Evolutionary conservation across 805 yeast genomes (phyloP), one percentile per base, ranked within the genome.

Genomic region (Allodekkera sacchari): DNA sequence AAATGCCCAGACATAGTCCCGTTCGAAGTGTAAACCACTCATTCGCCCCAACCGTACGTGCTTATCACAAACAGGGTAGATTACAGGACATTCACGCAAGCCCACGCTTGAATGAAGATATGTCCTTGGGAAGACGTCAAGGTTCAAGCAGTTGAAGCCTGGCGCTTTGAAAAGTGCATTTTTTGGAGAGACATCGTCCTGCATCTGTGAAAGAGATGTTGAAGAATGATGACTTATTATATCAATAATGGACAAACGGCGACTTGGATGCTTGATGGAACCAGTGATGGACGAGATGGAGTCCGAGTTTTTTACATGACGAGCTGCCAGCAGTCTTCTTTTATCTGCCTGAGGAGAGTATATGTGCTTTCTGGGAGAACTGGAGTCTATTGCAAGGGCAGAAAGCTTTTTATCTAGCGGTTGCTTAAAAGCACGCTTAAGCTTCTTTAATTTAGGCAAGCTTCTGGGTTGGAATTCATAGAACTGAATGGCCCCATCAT

Each of bases 381-480:
- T 26, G 9, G 46, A 42, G 16, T 37, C 39, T 21, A 42, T 28
- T 2, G 45, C 37, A 13, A 33, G 9, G 6, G 34, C 31, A 4
- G 44, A 41, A n/a, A 27, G 26, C 27, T 33, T 41, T 21, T 39
- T 41, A 14, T 36, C 43, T 9, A 28, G 25, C 9, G 31, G 26
- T 10, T 43, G 41, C 25, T 27, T n/a, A n/a, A n/a, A n/a, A n/a
- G n/a, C n/a, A n/a, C n/a, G n/a, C n/a, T n/a, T n/a, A n/a, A 36
- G 22, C 21, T 41, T 53, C 35, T 57, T 56, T 12, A 54, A 41
- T 27, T 55, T 59, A 4, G 64, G 63, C 25, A 68, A 43, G 22
- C 60, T 52, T 36, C 61, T 50, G 3, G 74, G 75, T 10, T 64
- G 58, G 37, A 74, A 70, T 38, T 74, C 79, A 69, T 76, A 74